These are phyloP conservation scores for Luffa aegyptiaca DNA, from an alignment of 306 rosid genomes.

Conservation along the genomic window DNA sequence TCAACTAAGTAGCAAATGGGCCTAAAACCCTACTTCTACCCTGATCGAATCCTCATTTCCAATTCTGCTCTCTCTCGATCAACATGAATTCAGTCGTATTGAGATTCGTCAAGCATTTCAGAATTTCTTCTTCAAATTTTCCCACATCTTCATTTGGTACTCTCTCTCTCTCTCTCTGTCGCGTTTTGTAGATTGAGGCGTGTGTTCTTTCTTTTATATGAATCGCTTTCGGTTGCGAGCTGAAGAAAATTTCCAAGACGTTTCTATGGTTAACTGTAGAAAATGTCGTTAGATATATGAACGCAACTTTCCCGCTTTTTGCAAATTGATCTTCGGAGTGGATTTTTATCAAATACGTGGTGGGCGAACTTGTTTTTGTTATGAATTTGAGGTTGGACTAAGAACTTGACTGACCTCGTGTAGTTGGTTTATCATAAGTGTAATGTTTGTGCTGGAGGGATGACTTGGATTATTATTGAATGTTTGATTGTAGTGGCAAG, in stretches of 20 bases:
- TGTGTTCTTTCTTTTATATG: neutral
- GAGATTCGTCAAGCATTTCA: slow-evolving; percentile 39
- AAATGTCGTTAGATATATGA: neutral
- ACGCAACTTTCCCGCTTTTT: neutral
- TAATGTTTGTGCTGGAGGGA: neutral
- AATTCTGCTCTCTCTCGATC: neutral
- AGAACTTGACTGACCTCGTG: neutral
- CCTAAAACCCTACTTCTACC: slow-evolving; percentile 22
- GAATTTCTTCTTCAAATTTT: slow-evolving; percentile 20
- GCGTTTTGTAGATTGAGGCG: neutral
- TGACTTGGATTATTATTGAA: slow-evolving; percentile 7
- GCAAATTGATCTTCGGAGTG: neutral
- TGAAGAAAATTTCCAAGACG: neutral
- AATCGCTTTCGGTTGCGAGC: neutral
- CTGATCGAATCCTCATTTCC: neutral
- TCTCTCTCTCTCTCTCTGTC: slow-evolving; percentile 20
- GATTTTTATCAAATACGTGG: neutral
- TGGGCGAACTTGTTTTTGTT: neutral
- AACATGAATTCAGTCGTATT: slow-evolving; percentile 45
- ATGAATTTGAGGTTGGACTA: neutral
- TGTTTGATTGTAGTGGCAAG: slow-evolving; percentile 24
- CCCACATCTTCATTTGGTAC: slow-evolving; percentile 37
- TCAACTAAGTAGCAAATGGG: neutral
- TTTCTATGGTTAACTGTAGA: neutral
- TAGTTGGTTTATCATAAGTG: neutral